Percentiles rank a stretch among this genome's conserved stretches.
Conservation (phyloP, 257 asterid genomes). For the Lavandula angustifolia region DNA sequence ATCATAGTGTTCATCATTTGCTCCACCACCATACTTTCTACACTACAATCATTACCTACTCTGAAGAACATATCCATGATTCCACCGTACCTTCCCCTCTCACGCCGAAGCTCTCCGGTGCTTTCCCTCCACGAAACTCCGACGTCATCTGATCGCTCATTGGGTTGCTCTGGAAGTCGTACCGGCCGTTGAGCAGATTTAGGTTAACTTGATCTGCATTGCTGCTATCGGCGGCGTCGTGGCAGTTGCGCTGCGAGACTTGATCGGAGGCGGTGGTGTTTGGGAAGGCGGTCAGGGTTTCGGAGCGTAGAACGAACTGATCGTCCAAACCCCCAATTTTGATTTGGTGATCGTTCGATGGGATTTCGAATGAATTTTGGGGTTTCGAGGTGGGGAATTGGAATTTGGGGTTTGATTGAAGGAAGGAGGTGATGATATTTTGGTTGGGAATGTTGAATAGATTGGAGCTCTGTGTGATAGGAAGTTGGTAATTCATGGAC, state of each 20-base stretch:
- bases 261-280: conserved; percentile 38
- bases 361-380: conserved; percentile 27
- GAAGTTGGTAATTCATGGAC: conserved; percentile 33
- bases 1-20: conserved; percentile 44
- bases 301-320: conserved; percentile 17
- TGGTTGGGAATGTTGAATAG: conserved; percentile 49
- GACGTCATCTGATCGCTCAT: conserved; percentile 22
- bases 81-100: conserved; percentile 58
- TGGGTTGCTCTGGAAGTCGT: conserved; percentile 14
- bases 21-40: conserved; percentile 35
- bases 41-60: conserved; percentile 39
- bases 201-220: conserved; percentile 7
- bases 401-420: conserved; percentile 48
- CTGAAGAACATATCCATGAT: conserved; percentile 79
- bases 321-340: too few relatives aligned
- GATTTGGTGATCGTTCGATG: conserved; percentile 35
- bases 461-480: conserved; percentile 33
- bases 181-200: too few relatives aligned
- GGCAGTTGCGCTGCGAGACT: too few relatives aligned
- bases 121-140: conserved; percentile 29
- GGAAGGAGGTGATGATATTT: conserved; percentile 42
- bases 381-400: conserved; percentile 34
- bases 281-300: conserved; percentile 41
- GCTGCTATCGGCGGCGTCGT: neutral
- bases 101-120: conserved; percentile 25